Evolutionary conservation across 768 basidiomycete species (phyloP).

Genomic region (Panaeolus papilionaceus): DNA sequence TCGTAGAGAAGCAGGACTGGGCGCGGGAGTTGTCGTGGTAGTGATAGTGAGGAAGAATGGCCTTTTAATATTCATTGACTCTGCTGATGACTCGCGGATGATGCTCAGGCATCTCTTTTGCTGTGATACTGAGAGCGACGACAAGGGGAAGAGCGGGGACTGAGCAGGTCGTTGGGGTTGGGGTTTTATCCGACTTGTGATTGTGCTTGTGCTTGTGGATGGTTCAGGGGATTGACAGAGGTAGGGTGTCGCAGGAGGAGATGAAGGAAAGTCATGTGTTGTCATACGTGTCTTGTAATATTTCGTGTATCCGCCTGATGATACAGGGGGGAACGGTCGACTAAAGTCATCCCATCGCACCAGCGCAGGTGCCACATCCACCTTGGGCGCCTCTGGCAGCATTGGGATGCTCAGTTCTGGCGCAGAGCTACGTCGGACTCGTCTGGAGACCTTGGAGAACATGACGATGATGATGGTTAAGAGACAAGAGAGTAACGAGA

Average conservation of each 20-base stretch:
- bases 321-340: slow-evolving; percentile 46
- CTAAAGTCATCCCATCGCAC: slow-evolving; percentile 42
- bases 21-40: slow-evolving; percentile 13
- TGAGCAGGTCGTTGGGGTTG: slow-evolving; percentile 22
- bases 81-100: slow-evolving; percentile 34
- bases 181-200: slow-evolving; percentile 26
- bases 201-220: slow-evolving; percentile 23
- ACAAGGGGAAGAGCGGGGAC: slow-evolving; percentile 26
- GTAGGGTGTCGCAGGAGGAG: slow-evolving; percentile 27
- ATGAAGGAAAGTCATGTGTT: slow-evolving; percentile 20
- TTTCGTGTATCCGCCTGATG: slow-evolving; percentile 46
- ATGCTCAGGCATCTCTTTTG: slow-evolving; percentile 27
- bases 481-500: slow-evolving; percentile 18
- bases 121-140: slow-evolving; percentile 15
- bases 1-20: slow-evolving; percentile 32
- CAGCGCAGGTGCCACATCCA: slow-evolving; percentile 41
- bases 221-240: slow-evolving; percentile 27
- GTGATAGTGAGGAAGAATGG: slow-evolving; percentile 24
- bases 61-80: slow-evolving; percentile 27
- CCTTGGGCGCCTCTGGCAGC: slow-evolving; percentile 17
- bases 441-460: slow-evolving; percentile 37
- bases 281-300: slow-evolving; percentile 38
- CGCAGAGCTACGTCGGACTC: slow-evolving; percentile 26
- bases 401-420: slow-evolving; percentile 4
- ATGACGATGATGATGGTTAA: slow-evolving; percentile 28